Evolutionary conservation across 73 alveolate species (phyloP).

Genomic region (Urostyla sp.): DNA sequence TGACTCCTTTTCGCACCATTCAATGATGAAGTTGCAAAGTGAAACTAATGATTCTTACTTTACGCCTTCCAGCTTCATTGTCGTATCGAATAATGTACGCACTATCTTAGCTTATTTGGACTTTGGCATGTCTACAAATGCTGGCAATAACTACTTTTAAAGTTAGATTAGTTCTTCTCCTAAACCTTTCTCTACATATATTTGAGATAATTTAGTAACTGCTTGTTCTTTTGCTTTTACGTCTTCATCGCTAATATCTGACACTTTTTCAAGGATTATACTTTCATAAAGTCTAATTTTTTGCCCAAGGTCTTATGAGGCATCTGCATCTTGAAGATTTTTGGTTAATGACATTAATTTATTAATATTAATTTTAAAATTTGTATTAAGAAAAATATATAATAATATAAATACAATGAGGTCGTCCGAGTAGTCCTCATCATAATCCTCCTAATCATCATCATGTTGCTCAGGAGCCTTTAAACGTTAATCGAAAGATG

Average conservation of each 20-base stretch:
- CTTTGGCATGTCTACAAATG: conserved; percentile 73
- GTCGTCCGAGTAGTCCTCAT: no score
- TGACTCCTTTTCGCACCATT: conserved; percentile 77
- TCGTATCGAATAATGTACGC: conserved; percentile 75
- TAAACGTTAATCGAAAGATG: not conserved
- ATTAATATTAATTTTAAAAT: no score
- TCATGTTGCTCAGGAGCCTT: not conserved
- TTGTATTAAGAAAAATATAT: no score
- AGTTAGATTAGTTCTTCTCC: conserved; percentile 48
- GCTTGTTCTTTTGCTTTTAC: conserved; percentile 62
- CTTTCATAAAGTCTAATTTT: conserved; percentile 8
- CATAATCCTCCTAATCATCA: no score
- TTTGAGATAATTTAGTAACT: conserved; percentile 19
- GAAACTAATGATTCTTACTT: conserved; percentile 65
- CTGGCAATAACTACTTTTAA: conserved; percentile 57
- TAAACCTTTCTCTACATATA: conserved; percentile 40
- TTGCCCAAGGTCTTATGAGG: conserved; percentile 14
- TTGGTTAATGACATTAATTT: conserved; percentile 28
- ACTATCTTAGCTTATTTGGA: conserved; percentile 84
- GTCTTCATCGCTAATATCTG: conserved; percentile 37
- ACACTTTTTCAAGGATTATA: not conserved
- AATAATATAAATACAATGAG: no score
- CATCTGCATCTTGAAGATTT: conserved; percentile 10
- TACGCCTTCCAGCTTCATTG: conserved; percentile 68
- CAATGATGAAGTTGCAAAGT: conserved; percentile 73